Percentiles rank a stretch among this genome's conserved stretches.
phyloP scores from a whole-genome alignment of 2,329 filamentous ascomycete species.

The Apiospora sp. region DNA sequence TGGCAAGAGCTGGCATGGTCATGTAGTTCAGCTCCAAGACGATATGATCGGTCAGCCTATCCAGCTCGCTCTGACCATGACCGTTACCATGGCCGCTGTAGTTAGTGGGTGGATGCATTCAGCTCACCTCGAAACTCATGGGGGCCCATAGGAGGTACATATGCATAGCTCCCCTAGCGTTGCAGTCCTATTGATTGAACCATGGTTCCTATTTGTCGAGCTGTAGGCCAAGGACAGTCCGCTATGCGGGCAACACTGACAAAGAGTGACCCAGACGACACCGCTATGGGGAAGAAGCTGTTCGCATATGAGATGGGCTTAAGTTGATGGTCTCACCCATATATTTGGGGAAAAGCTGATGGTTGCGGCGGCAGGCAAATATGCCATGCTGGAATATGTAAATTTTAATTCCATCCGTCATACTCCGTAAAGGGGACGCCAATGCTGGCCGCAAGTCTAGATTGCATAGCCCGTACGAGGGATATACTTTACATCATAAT shows the following conservation, averaged over 20 bases:
- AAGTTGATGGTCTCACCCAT: neutral
- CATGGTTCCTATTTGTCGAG: neutral
- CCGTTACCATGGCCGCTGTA: neutral
- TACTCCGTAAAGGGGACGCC: neutral
- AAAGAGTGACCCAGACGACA: neutral
- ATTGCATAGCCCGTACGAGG: constrained; percentile 17
- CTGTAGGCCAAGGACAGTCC: neutral
- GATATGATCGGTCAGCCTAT: neutral
- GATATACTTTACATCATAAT: constrained; percentile 4
- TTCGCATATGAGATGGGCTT: neutral
- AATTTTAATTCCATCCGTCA: neutral
- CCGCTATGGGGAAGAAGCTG: too few species aligned
- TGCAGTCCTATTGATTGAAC: neutral
- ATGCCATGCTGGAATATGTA: neutral
- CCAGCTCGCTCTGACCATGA: neutral
- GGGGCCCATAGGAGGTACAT: neutral
- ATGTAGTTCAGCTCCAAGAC: neutral
- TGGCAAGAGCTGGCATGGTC: neutral
- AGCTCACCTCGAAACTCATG: neutral
- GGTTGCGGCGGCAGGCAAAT: neutral
- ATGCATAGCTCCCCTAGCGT: neutral
- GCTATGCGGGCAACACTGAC: neutral
- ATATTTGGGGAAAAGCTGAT: neutral
- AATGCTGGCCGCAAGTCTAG: constrained; percentile 6
- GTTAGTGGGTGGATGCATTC: neutral